These are phyloP conservation scores for Paracamarosporium sp. DNA, from an alignment of 2,329 filamentous ascomycete genomes.

Conservation along the genomic window DNA sequence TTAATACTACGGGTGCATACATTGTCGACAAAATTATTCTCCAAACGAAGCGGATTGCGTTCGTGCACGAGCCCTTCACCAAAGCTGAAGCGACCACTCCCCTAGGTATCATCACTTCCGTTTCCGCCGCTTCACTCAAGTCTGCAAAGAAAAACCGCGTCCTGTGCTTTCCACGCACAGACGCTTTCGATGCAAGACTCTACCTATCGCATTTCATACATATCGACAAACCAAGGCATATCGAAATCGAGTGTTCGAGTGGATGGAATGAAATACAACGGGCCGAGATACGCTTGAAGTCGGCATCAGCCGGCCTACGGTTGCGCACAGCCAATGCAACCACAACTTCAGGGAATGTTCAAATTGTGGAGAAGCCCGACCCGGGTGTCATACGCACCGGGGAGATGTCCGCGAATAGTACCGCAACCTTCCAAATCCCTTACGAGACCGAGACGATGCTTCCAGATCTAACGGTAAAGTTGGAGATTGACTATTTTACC, in stretches of 20 bases:
- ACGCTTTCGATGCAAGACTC: slow-evolving; percentile 73
- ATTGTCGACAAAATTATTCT: slow-evolving; percentile 76
- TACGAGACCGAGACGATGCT: slow-evolving; percentile 85
- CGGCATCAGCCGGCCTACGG: slow-evolving; percentile 66
- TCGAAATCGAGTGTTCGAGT: slow-evolving; percentile 75
- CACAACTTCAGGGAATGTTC: slow-evolving; percentile 50
- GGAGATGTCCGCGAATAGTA: slow-evolving; percentile 52
- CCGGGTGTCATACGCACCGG: slow-evolving; percentile 56
- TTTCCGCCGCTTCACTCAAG: slow-evolving; percentile 39
- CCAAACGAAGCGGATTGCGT: slow-evolving; percentile 66
- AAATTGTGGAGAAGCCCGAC: slow-evolving; percentile 51
- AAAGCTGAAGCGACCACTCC: slow-evolving; percentile 56
- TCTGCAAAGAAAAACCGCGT: slow-evolving; percentile 62
- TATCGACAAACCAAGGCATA: slow-evolving; percentile 77
- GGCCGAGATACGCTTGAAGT: slow-evolving; percentile 60
- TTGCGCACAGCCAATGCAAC: slow-evolving; percentile 61
- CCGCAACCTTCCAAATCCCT: slow-evolving; percentile 71
- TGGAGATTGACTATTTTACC: slow-evolving; percentile 80
- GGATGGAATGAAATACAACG: slow-evolving; percentile 73
- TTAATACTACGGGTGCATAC: slow-evolving; percentile 75
- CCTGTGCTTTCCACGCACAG: slow-evolving; percentile 73
- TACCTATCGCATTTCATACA: slow-evolving; percentile 74
- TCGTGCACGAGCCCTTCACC: slow-evolving; percentile 69
- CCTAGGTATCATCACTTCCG: slow-evolving; percentile 55
- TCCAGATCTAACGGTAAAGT: slow-evolving; percentile 71